phyloP scores from a whole-genome alignment of 495 filamentous ascomycete species.

The Collariella sp. region DNA sequence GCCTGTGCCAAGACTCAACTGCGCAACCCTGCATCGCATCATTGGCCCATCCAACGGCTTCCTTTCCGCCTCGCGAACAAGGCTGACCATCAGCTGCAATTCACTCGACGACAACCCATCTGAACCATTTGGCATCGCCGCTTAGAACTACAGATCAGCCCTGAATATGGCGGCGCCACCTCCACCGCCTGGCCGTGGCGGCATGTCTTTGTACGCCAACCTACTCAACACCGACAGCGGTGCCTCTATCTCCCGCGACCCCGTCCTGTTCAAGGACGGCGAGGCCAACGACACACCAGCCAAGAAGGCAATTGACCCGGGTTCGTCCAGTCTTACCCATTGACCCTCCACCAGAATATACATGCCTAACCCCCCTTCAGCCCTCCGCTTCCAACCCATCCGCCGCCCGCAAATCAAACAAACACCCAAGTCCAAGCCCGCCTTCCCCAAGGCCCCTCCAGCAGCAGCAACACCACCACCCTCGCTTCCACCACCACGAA shows the following conservation, averaged over 20 bases:
- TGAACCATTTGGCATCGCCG: not conserved
- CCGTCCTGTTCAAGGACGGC: constrained; percentile 64
- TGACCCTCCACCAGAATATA: no score
- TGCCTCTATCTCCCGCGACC: constrained; percentile 64
- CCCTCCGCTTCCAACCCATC: constrained; percentile 80
- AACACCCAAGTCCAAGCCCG: constrained; percentile 62
- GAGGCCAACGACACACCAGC: constrained; percentile 45
- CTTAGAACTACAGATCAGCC: not conserved
- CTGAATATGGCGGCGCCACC: constrained; percentile 13
- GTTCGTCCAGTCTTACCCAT: constrained; percentile 40
- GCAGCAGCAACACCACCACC: constrained; percentile 14
- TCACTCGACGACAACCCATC: not conserved
- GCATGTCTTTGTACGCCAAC: constrained; percentile 51
- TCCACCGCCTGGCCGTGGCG: constrained; percentile 22
- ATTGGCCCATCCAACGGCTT: not conserved
- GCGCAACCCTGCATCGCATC: not conserved
- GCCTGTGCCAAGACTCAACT: no score
- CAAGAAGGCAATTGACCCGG: constrained; percentile 69
- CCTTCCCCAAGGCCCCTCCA: constrained; percentile 35
- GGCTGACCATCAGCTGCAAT: constrained; percentile 7
- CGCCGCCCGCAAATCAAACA: constrained; percentile 59
- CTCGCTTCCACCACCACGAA: constrained; percentile 7
- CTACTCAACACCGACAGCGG: constrained; percentile 45
- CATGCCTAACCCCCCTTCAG: no score
- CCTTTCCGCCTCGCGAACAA: constrained; percentile 8